Evolutionary conservation across 2,329 filamentous ascomycete genomes (phyloP), one percentile per base, ranked within the genome.

Genomic region (Paraconiothyrium brasiliense): DNA sequence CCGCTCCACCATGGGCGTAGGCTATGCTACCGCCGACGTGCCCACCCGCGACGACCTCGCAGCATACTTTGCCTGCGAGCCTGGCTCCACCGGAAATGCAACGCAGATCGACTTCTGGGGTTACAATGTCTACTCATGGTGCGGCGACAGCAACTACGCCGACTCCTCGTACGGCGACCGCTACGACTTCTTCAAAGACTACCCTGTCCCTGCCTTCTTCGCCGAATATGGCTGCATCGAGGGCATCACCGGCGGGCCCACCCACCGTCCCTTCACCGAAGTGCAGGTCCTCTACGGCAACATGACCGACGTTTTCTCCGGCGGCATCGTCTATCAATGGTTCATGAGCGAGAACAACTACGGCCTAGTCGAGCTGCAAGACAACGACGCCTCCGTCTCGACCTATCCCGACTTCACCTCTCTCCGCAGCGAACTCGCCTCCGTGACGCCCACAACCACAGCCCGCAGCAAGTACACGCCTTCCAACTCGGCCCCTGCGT

Each of bases 41-140:
- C 86, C 89, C 30, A 95, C 96, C 68, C 91, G 94, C 77, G 84
- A 85, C 64, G 84, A 93, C 70, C 88, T 98, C 74, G 92, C 93
- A 63, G 83, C 93, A 76, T 99, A 97, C 86, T 97, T 99, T 83
- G 94, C 97, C 84, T 99, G 95, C 79, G 92, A 94, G 64, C 77
- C 84, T 10, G 67, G 67, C 14, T 67, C 73, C 47, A 32, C 61
- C 1, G 74, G 74, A 11, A 77, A 76, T 57, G 82, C 84, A 8
- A 82, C 82, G 72, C 80, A 90, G 62, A 97, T 98, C 68, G 95
- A 99, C 81, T 97, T 95, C 85, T 98, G 94, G 92, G 95, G 95
- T 60, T 98, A 98, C 90, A 99, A 99, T 84, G 97, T 98, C 81
- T 99, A 98, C 86, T 96, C 94, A 48, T 99, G 95, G 95, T 99